Percentiles rank a stretch among this genome's conserved stretches.
phyloP scores from a whole-genome alignment of 176 grass and related monocot species.

The Phragmites australis region DNA sequence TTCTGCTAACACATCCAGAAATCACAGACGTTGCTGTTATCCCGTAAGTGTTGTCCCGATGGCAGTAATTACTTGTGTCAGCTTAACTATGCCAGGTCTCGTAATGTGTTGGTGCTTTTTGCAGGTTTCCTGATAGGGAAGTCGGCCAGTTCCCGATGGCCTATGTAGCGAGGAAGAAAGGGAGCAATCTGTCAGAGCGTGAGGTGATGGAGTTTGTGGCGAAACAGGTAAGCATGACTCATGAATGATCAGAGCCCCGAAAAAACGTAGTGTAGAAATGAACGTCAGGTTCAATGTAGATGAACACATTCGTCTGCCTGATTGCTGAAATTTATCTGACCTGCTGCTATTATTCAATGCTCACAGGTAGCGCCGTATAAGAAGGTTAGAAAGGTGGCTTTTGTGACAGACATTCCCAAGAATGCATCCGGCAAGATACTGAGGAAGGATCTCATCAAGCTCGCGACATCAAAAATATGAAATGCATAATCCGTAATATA shows the following conservation, averaged over 20 bases:
- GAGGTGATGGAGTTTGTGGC: constrained; percentile 76
- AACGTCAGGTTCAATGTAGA: neutral
- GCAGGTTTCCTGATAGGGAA: constrained; percentile 79
- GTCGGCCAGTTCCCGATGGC: constrained; percentile 91
- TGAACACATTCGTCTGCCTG: neutral
- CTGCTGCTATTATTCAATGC: neutral
- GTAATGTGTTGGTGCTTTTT: neutral
- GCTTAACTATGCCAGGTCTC: neutral
- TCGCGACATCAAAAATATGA: constrained; percentile 82
- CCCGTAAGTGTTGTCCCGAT: constrained; percentile 45
- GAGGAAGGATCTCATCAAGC: constrained; percentile 92
- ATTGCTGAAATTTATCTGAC: constrained; percentile 21
- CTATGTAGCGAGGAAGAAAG: constrained; percentile 75
- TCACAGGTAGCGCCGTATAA: constrained; percentile 88
- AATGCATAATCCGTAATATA: neutral
- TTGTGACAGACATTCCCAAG: constrained; percentile 76
- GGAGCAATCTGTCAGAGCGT: constrained; percentile 56
- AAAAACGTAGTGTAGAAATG: too few relatives aligned
- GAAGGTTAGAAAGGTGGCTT: constrained; percentile 80
- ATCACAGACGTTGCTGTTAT: constrained; percentile 77
- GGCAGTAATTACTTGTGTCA: neutral
- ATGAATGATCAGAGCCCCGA: neutral
- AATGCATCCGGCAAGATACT: constrained; percentile 94
- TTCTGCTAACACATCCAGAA: constrained; percentile 72
- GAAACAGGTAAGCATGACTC: constrained; percentile 56